Percentiles rank a stretch among this genome's conserved stretches.
These are phyloP conservation scores for Salix caprea DNA, from an alignment of 345 rosid species.

Conservation along the genomic window DNA sequence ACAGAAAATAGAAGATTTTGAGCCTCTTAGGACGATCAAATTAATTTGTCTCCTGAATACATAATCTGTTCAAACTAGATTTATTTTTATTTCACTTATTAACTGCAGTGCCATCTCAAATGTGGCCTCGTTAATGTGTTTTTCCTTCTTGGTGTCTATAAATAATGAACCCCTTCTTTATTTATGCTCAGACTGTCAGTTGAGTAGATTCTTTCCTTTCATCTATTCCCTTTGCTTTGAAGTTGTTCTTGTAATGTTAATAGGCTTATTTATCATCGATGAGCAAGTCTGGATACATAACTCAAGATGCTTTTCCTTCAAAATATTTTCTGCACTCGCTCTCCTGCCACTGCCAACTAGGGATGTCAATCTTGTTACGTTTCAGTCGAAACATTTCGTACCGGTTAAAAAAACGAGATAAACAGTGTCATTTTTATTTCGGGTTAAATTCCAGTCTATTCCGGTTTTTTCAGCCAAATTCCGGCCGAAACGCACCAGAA, in stretches of 20 bases:
- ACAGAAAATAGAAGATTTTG: neutral
- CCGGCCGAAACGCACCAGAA: too few relatives aligned
- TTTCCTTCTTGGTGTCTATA: neutral
- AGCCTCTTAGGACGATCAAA: neutral
- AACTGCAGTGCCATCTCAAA: neutral
- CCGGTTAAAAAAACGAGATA: accelerated
- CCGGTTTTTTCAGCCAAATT: too few relatives aligned
- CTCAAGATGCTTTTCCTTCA: neutral
- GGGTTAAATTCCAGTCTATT: too few relatives aligned
- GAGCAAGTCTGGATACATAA: neutral
- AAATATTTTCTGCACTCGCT: too few relatives aligned
- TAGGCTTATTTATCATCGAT: neutral
- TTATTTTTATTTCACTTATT: neutral
- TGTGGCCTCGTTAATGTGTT: neutral
- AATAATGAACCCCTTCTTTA: too few relatives aligned
- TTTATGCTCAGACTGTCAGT: too few relatives aligned
- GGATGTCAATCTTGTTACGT: too few relatives aligned
- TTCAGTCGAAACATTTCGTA: too few relatives aligned
- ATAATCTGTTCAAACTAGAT: too few relatives aligned
- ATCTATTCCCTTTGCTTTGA: neutral
- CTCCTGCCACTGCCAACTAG: too few relatives aligned
- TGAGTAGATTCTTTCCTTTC: neutral
- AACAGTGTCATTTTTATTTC: too few relatives aligned
- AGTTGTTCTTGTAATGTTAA: neutral
- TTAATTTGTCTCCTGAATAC: neutral